Conservation (phyloP, 768 basidiomycete genomes). For the Lepiota brunneoincarnata region DNA sequence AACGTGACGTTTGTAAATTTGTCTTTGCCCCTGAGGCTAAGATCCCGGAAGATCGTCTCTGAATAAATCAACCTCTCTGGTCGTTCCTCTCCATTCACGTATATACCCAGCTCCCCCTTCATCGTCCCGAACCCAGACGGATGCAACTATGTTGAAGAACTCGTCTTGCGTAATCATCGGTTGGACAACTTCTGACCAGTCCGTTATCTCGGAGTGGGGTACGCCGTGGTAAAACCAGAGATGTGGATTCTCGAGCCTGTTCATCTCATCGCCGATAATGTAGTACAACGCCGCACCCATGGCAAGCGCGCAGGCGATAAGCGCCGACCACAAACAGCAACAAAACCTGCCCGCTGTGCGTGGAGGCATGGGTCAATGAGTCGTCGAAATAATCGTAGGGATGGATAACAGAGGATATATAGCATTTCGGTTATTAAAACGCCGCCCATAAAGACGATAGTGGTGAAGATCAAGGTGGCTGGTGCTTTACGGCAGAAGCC, state of each 20-base stretch:
- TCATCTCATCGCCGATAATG: too few relatives aligned
- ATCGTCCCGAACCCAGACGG: conserved; percentile 16
- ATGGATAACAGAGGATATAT: too few relatives aligned
- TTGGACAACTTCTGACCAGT: conserved; percentile 14
- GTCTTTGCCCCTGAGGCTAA: conserved; percentile 24
- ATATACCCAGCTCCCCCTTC: neutral
- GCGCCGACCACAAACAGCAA: too few relatives aligned
- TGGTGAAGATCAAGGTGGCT: too few relatives aligned
- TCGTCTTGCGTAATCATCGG: conserved; percentile 16
- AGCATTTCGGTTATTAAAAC: too few relatives aligned
- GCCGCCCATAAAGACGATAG: too few relatives aligned
- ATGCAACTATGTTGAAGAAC: conserved; percentile 18
- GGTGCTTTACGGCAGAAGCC: too few relatives aligned
- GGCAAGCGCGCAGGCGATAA: too few relatives aligned
- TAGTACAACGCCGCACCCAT: too few relatives aligned
- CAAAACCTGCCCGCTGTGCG: too few relatives aligned
- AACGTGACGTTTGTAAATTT: conserved; percentile 22
- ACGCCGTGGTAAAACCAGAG: neutral
- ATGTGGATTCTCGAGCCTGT: conserved; percentile 9
- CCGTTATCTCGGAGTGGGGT: neutral
- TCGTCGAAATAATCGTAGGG: too few relatives aligned
- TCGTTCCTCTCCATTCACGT: neutral
- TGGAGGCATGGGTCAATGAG: too few relatives aligned
- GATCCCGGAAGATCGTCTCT: conserved; percentile 25
- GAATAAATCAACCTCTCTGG: conserved; percentile 22